Base-by-base conservation (phyloP, 2,329 filamentous ascomycete species). In the Trichoderma asperellum region DNA sequence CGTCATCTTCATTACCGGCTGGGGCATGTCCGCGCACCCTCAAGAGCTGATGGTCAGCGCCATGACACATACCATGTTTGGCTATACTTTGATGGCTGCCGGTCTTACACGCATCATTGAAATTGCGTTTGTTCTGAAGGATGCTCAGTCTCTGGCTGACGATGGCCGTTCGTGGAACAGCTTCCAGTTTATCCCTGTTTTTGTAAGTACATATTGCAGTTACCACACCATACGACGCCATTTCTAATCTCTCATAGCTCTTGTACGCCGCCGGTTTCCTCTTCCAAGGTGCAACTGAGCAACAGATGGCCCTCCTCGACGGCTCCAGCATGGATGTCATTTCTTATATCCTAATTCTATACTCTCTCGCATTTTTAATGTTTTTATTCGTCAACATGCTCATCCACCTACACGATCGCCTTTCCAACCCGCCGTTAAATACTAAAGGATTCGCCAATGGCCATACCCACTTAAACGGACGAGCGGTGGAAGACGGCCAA, bases 241-340 rank as follows among this genome's bases (percentile, higher is more conserved):
- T 7, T 35, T 21, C 63, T 55, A 68, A 70, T 76, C 68, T 76
- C 61, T 4, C 3, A 1, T 24, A 96, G 94, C 86, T 98, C 52
- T 87, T 99, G 34, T 97, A 92, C 76, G 94, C 94, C 6, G 92
- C 94, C 4, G 96, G 96, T 1, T 97, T 98, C 82, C 86, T 99
- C 52, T 99, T 99, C 83, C 97, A 98, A 94, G 92, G 93, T 37
- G 95, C 96, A 18, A 98, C 94, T 0, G 96, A 98, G 79, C 94
- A 99, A 81, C 96, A 98, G 81, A 97, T 98, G 92, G 76, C 84
- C 27, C 83, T 97, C 1, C 84, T 98, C 5, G 86, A 88, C 52
- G 83, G 88, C 49, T 91, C 92, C 0, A 86, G 89, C 70, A 89
- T 98, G 75, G 94, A 94, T 32, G 93, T 96, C 76, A 92, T 98